Percentiles rank a stretch among this genome's conserved stretches.
phyloP scores from a whole-genome alignment of 768 basidiomycete species.

The Leccinum arenicola region DNA sequence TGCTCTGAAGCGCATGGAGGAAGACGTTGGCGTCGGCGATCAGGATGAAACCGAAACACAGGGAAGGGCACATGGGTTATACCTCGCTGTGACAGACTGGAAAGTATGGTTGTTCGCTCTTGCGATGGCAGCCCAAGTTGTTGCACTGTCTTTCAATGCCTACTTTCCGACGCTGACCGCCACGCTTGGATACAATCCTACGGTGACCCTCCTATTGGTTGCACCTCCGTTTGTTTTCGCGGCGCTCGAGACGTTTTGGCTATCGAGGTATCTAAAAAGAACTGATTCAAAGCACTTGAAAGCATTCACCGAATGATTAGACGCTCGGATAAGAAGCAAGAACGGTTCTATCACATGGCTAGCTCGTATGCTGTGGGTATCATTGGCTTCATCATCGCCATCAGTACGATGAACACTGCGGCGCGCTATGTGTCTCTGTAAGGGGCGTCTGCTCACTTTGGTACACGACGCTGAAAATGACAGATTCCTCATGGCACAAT shows the following conservation, averaged over 20 bases:
- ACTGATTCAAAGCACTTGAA: not conserved
- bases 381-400: constrained; percentile 65
- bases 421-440: constrained; percentile 66
- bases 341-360: constrained; percentile 71
- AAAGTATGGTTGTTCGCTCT: constrained; percentile 80
- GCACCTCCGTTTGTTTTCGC: constrained; percentile 74
- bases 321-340: constrained; percentile 66
- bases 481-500: constrained; percentile 76
- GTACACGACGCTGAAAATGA: constrained; percentile 6
- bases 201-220: constrained; percentile 67
- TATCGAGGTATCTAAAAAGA: constrained; percentile 41
- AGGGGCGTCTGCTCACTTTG: constrained; percentile 19
- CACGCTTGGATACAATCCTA: constrained; percentile 65
- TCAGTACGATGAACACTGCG: constrained; percentile 59
- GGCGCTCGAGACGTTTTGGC: constrained; percentile 49
- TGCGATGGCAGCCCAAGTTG: constrained; percentile 31
- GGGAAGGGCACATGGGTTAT: constrained; percentile 45
- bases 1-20: constrained; percentile 57
- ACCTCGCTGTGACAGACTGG: constrained; percentile 69
- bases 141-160: constrained; percentile 74
- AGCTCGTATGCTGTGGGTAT: constrained; percentile 54
- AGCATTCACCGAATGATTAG: constrained; percentile 28
- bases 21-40: constrained; percentile 63
- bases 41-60: constrained; percentile 43
- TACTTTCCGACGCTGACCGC: constrained; percentile 76